Evolutionary conservation across 2,329 filamentous ascomycete species (phyloP), one percentile per base, ranked within the genome.

Genomic region (Pleochaeta shiraiana): DNA sequence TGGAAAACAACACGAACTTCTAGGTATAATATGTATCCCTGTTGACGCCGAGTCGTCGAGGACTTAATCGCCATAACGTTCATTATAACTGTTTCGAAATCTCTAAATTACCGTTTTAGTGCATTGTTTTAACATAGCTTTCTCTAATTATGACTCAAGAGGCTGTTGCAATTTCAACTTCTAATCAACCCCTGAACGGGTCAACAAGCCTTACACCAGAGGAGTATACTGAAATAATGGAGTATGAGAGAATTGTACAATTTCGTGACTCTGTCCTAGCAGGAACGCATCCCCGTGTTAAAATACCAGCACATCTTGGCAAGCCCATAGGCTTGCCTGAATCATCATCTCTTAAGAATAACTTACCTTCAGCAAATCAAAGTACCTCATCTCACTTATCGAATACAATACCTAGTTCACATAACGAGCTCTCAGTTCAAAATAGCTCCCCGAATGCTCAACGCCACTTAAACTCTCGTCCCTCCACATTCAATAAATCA

Each of bases 231-330:
- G 82, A 86, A 71, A 75, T 86, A 62, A 75, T 78, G 70, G 83
- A 91, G 75, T 93, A 90, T 77, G 82, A 86, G 72, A 89, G 86
- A 76, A 87, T 97, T 71, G 74, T 95, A 72, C 82, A 79, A 69
- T 84, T 97, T 74, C 86, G 85, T 75, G 87, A 95, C 77, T 80
- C 84, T 69, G 81, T 97, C 70, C 79, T 93, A 72, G 83, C 88
- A 74, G 90, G 91, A 72, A 83, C 80, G 70, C 86, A 91, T 71
- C 79, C 82, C 62, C 79, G 76, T 70, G 79, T 86, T 74, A 84
- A 83, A 72, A 73, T 79, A 37, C 78, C 79, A 65, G 70, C 75
- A 65, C 76, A 77, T 71, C n/a, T n/a, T n/a, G n/a, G n/a, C n/a
- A n/a, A n/a, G n/a, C 67, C 70, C 50, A 68, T 64, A 64, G 67